Percentiles rank a stretch among this genome's conserved stretches.
Conservation (phyloP, 495 filamentous ascomycete species). For the Trichocladium uniseriatum region DNA sequence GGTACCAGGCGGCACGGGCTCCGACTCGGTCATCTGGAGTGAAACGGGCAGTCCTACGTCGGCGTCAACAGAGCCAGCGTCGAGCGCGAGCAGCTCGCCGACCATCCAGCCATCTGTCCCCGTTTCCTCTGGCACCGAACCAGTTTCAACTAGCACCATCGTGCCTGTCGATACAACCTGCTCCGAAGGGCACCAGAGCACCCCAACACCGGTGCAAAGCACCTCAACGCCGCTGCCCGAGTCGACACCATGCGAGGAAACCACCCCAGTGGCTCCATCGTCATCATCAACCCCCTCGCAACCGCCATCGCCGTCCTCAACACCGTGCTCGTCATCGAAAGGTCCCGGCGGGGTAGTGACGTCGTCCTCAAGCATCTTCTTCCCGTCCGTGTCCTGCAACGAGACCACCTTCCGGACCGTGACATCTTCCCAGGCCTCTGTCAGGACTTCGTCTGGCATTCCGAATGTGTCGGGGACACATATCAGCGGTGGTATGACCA, state of each 20-base stretch:
- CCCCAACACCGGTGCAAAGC: too few species aligned
- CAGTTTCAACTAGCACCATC: not conserved
- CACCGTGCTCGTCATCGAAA: too few species aligned
- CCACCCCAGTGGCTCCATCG: constrained; percentile 5
- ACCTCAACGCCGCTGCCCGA: not conserved
- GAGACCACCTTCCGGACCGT: constrained; percentile 5
- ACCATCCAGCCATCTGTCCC: too few species aligned
- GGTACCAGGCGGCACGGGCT: not conserved
- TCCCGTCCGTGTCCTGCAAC: not conserved
- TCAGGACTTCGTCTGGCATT: not conserved
- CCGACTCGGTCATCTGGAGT: not conserved
- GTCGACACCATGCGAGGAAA: constrained; percentile 17
- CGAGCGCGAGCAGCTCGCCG: too few species aligned
- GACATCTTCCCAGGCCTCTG: not conserved
- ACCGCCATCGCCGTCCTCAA: too few species aligned
- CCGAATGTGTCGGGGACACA: not conserved
- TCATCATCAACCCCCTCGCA: not conserved
- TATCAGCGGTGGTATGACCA: not conserved
- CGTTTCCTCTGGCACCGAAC: not conserved
- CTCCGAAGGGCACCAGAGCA: not conserved
- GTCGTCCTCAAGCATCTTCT: not conserved
- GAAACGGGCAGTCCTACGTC: too few species aligned
- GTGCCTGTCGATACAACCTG: constrained; percentile 12
- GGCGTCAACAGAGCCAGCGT: too few species aligned
- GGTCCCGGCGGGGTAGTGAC: too few species aligned